phyloP scores from a whole-genome alignment of 805 yeast genomes.

The Sungouiozyma ichnusensis region DNA sequence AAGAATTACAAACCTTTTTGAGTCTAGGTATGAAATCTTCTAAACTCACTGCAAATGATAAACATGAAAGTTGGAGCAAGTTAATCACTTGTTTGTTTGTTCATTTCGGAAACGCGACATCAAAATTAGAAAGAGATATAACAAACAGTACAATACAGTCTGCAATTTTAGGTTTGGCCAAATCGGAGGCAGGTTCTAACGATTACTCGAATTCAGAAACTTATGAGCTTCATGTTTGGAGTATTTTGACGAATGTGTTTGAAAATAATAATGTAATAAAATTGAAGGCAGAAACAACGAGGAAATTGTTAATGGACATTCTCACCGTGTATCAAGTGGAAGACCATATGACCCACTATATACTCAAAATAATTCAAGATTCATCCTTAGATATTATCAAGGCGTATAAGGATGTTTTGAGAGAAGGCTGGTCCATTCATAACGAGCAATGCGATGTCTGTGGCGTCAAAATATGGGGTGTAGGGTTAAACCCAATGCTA shows the following conservation, averaged over 20 bases:
- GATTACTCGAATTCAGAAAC: conserved; percentile 6
- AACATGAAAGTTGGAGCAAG: conserved; percentile 16
- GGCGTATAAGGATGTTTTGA: conserved; percentile 32
- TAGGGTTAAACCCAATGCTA: conserved; percentile 39
- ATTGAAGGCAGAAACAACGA: conserved; percentile 49
- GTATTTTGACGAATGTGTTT: conserved; percentile 46
- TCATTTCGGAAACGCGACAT: conserved; percentile 2
- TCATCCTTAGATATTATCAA: conserved; percentile 43
- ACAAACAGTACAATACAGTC: conserved; percentile 13
- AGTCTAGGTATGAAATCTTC: conserved; percentile 11
- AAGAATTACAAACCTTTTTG: conserved; percentile 5
- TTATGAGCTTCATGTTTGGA: conserved; percentile 35
- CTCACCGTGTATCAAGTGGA: conserved; percentile 58
- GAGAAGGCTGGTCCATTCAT: conserved; percentile 55
- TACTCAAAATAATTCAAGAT: conserved; percentile 44
- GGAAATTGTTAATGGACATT: conserved; percentile 50
- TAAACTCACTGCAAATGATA: conserved; percentile 4
- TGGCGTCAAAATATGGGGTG: conserved; percentile 65
- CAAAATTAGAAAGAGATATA: conserved; percentile 2
- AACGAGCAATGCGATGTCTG: conserved; percentile 63
- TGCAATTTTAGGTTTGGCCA: conserved; percentile 16
- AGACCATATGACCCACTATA: conserved; percentile 40
- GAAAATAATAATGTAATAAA: conserved; percentile 36
- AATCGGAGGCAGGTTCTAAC: conserved; percentile 10
- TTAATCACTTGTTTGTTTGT: conserved; percentile 15